Evolutionary conservation across 2,329 filamentous ascomycete genomes (phyloP).

Genomic region (Fusarium kyushuense): DNA sequence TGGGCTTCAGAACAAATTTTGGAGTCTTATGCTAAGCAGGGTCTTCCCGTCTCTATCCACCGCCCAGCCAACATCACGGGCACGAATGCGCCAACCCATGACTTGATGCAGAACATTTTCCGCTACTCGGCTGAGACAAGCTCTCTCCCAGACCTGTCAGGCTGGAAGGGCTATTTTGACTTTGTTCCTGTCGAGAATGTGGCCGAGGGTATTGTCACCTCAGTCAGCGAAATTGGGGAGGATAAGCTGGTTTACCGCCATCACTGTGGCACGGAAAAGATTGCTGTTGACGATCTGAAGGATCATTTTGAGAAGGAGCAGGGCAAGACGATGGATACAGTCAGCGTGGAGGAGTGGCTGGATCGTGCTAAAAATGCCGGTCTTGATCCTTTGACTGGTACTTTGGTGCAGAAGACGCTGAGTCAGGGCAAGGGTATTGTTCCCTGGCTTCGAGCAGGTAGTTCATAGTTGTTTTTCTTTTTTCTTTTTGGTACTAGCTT

Average conservation of each 20-base stretch:
- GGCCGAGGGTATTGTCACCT: neutral
- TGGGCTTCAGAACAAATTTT: constrained; percentile 53
- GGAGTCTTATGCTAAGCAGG: constrained; percentile 15
- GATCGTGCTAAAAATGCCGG: neutral
- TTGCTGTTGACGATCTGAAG: neutral
- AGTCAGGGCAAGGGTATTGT: neutral
- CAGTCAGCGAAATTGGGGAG: neutral
- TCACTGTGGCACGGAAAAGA: neutral
- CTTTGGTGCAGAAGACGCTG: neutral
- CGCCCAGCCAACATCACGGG: constrained; percentile 9
- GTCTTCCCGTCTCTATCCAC: constrained; percentile 8
- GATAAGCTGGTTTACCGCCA: neutral
- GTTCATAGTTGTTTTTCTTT: neutral
- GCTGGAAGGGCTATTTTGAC: constrained; percentile 10
- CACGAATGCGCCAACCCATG: neutral
- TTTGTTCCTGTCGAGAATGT: constrained; percentile 8
- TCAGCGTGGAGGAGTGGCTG: neutral
- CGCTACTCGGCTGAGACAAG: neutral
- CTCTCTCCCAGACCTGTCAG: constrained; percentile 7
- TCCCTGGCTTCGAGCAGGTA: neutral
- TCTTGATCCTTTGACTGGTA: neutral
- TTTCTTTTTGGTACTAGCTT: no score
- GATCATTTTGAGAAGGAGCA: neutral
- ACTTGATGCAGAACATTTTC: constrained; percentile 19
- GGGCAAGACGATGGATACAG: neutral